Evolutionary conservation across 179 eudicot species (phyloP).

Genomic region (Sideroxylon spinosum): DNA sequence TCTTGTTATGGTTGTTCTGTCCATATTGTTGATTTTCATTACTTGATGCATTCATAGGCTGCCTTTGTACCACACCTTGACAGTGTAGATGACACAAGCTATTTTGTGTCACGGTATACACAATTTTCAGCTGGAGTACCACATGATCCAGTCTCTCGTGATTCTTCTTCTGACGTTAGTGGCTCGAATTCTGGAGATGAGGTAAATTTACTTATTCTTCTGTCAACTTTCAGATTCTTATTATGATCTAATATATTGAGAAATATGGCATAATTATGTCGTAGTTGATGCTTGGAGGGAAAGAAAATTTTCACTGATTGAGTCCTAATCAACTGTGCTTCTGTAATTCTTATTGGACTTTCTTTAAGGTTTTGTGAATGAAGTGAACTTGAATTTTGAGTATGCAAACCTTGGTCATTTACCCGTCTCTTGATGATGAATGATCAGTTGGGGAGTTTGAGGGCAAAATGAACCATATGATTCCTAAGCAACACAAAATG

Average conservation of each 20-base stretch:
- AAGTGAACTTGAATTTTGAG: neutral
- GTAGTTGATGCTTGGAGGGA: neutral
- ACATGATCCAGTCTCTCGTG: conserved; percentile 30
- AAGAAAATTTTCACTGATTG: neutral
- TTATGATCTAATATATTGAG: neutral
- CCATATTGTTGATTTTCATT: neutral
- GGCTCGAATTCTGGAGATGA: conserved; percentile 36
- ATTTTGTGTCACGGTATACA: conserved; percentile 51
- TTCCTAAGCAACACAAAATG: conserved; percentile 2
- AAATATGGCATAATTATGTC: neutral
- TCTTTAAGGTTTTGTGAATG: neutral
- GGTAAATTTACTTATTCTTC: conserved; percentile 24
- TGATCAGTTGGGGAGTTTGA: neutral
- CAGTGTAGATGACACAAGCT: conserved; percentile 60
- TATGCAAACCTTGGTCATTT: neutral
- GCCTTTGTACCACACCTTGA: conserved; percentile 64
- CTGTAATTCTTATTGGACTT: neutral
- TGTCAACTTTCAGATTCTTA: neutral
- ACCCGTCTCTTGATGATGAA: neutral
- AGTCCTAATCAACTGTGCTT: neutral
- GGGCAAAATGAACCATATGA: neutral
- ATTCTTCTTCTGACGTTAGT: conserved; percentile 42
- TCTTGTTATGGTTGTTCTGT: neutral
- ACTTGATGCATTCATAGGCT: conserved; percentile 34
- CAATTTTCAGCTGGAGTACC: conserved; percentile 36